A percentile compares a stretch with the other conserved stretches of the same genome.
These are phyloP conservation scores for Prunus fruticosa DNA, from an alignment of 306 rosid species.

Conservation along the genomic window DNA sequence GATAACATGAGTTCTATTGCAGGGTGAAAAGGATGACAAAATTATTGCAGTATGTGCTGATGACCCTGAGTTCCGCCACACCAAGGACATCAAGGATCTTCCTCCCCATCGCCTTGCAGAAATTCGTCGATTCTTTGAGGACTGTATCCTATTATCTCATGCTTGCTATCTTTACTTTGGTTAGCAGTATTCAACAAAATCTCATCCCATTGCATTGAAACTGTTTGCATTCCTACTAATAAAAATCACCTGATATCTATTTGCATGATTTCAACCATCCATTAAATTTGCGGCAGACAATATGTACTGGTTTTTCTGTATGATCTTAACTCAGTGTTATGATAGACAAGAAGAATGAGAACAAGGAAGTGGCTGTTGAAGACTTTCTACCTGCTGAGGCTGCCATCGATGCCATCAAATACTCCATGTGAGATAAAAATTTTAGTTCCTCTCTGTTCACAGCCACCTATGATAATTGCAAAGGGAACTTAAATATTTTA, in stretches of 20 bases:
- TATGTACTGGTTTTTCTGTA: conserved; percentile 16
- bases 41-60: conserved; percentile 98
- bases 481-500: neutral
- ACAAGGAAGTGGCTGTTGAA: conserved; percentile 90
- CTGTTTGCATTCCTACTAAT: neutral
- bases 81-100: conserved; percentile 77
- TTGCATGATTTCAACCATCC: neutral
- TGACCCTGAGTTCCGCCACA: conserved; percentile 91
- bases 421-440: conserved; percentile 68
- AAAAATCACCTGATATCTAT: too few relatives aligned
- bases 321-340: conserved; percentile 43
- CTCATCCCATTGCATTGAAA: neutral
- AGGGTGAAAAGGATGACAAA: conserved; percentile 99
- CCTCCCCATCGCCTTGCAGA: conserved; percentile 97
- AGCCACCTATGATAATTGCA: neutral
- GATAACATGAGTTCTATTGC: conserved; percentile 26
- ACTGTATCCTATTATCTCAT: conserved; percentile 62
- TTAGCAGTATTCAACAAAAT: neutral
- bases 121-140: conserved; percentile 95
- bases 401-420: conserved; percentile 76
- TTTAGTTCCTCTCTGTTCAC: conserved; percentile 4
- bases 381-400: conserved; percentile 85
- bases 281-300: too few relatives aligned
- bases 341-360: conserved; percentile 95
- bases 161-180: neutral